Evolutionary conservation across 805 yeast species (phyloP).

Genomic region (Kregervanrija fluxuum): DNA sequence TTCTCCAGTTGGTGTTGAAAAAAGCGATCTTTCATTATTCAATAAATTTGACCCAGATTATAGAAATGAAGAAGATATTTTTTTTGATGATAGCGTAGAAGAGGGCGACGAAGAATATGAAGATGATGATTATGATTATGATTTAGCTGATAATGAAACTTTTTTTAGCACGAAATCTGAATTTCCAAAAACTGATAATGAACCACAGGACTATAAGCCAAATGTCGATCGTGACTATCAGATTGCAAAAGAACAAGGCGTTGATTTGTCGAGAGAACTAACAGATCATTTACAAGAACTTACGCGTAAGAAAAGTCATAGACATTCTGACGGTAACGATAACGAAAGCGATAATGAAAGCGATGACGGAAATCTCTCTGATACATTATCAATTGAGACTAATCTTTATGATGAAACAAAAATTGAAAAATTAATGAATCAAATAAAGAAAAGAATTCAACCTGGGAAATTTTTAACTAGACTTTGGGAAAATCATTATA

Average conservation of each 20-base stretch:
- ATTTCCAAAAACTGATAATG: no score
- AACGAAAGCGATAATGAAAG: conserved; percentile 6
- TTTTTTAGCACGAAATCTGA: no score
- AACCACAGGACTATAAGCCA: neutral
- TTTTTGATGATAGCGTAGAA: no score
- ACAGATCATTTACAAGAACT: conserved; percentile 14
- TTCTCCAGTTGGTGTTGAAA: conserved; percentile 76
- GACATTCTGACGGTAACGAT: neutral
- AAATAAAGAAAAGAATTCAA: conserved; percentile 26
- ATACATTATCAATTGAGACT: neutral
- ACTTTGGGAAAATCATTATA: conserved; percentile 46
- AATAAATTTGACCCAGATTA: neutral
- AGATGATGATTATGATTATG: neutral
- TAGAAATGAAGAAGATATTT: neutral
- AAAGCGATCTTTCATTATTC: conserved; percentile 43
- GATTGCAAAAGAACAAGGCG: conserved; percentile 20
- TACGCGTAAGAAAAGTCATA: conserved; percentile 1
- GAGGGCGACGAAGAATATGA: neutral
- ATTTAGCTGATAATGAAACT: neutral
- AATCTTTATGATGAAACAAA: neutral
- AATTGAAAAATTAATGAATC: conserved; percentile 11
- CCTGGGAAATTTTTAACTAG: conserved; percentile 30
- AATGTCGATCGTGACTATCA: conserved; percentile 7
- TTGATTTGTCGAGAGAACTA: conserved; percentile 28
- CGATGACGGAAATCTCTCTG: conserved; percentile 4